A percentile compares a stretch with the other conserved stretches of the same genome.
Conservation (phyloP, 2,329 filamentous ascomycete genomes). For the Basipetospora sp. region DNA sequence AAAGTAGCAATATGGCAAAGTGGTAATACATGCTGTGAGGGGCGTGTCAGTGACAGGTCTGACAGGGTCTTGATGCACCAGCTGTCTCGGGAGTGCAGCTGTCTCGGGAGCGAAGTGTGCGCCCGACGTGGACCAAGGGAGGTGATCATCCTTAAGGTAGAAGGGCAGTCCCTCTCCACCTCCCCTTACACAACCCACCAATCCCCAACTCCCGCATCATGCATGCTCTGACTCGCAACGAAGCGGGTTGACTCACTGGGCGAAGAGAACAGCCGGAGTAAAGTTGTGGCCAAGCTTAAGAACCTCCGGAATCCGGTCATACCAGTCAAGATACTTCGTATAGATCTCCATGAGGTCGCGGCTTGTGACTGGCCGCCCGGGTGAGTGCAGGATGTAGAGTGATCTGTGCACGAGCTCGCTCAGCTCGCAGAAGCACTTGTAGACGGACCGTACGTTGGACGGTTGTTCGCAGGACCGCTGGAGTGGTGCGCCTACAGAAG, state of each 20-base stretch:
- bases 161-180: too few species aligned
- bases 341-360: constrained; percentile 50
- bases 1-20: constrained; percentile 56
- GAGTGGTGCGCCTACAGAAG: constrained; percentile 30
- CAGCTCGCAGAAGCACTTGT: constrained; percentile 55
- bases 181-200: too few species aligned
- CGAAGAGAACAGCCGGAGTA: constrained; percentile 56
- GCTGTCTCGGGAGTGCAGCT: too few species aligned
- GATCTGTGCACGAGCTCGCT: constrained; percentile 61
- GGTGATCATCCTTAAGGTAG: too few species aligned
- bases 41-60: too few species aligned
- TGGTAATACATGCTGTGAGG: constrained; percentile 51
- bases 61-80: too few species aligned
- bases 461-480: constrained; percentile 45
- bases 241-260: constrained; percentile 67
- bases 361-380: constrained; percentile 49
- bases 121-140: too few species aligned
- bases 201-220: too few species aligned
- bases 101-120: too few species aligned
- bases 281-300: constrained; percentile 53
- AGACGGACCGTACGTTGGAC: constrained; percentile 53
- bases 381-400: constrained; percentile 57
- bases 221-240: too few species aligned
- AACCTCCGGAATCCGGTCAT: constrained; percentile 49
- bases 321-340: constrained; percentile 57